These are phyloP conservation scores for Acer saccharum DNA, from an alignment of 345 rosid species.

Conservation along the genomic window DNA sequence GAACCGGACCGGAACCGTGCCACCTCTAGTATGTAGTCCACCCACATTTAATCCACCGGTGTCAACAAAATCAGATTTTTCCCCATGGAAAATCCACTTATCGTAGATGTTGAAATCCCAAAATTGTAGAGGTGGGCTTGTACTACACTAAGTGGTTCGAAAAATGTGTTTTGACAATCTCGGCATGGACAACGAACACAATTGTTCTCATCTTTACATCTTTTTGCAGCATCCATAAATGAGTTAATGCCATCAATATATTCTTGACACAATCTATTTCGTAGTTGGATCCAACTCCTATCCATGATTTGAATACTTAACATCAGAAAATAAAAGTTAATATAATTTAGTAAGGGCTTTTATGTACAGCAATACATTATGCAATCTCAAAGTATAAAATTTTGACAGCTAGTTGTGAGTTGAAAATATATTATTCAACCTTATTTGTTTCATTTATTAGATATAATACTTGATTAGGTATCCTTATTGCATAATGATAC, in stretches of 20 bases:
- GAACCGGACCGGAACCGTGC: no score
- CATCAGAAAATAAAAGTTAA: no score
- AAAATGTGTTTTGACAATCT: background rate
- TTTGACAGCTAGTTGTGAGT: no score
- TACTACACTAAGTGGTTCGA: background rate
- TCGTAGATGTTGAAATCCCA: background rate
- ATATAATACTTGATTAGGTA: no score
- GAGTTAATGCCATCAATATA: background rate
- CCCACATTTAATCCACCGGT: background rate
- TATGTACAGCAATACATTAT: no score
- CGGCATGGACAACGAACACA: background rate
- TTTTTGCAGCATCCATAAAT: background rate
- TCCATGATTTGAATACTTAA: background rate
- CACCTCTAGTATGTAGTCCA: no score
- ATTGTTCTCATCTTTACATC: background rate
- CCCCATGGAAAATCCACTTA: background rate
- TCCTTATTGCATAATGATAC: no score
- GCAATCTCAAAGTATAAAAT: no score
- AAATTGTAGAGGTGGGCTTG: background rate
- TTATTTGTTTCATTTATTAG: no score
- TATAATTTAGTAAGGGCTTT: no score
- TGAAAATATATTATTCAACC: no score
- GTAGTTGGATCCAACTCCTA: background rate
- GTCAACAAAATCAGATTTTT: background rate
- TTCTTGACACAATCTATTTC: background rate